Evolutionary conservation across 1,284 basidiomycete species (phyloP).

Genomic region (Ustilago nuda): DNA sequence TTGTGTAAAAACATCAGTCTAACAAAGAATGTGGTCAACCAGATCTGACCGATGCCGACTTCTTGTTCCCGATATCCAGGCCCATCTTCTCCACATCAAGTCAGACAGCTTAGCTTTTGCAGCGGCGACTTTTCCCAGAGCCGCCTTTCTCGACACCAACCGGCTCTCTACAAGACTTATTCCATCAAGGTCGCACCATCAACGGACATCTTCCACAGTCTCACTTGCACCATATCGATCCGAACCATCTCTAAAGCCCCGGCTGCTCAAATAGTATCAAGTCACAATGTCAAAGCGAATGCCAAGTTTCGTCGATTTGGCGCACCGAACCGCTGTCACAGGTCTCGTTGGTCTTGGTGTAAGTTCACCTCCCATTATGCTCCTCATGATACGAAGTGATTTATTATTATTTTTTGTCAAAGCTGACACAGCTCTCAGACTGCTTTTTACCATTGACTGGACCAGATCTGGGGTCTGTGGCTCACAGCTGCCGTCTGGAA

Average conservation of each 20-base stretch:
- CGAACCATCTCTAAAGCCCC: background rate
- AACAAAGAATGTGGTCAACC: background rate
- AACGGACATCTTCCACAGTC: background rate
- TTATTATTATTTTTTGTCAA: background rate
- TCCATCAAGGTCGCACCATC: background rate
- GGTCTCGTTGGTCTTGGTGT: slow-evolving; percentile 62
- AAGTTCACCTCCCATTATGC: slow-evolving; percentile 23
- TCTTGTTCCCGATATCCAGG: background rate
- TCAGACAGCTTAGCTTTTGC: slow-evolving; percentile 4
- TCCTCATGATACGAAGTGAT: background rate
- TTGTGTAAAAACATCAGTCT: background rate
- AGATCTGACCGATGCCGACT: background rate
- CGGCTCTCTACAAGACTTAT: background rate
- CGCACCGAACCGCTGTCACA: slow-evolving; percentile 57
- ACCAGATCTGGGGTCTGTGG: slow-evolving; percentile 64
- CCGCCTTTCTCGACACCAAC: slow-evolving; percentile 2
- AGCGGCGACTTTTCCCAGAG: slow-evolving; percentile 9
- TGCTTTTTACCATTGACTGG: background rate
- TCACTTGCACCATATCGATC: background rate
- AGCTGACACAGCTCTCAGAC: background rate
- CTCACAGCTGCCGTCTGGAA: slow-evolving; percentile 65
- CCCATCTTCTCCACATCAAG: slow-evolving; percentile 25
- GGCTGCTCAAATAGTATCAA: background rate
- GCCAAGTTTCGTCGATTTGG: slow-evolving; percentile 54
- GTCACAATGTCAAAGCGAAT: slow-evolving; percentile 45